A percentile compares a stretch with the other conserved stretches of the same genome.
phyloP scores from a whole-genome alignment of 1,284 basidiomycete genomes.

The Thelephora terrestris region DNA sequence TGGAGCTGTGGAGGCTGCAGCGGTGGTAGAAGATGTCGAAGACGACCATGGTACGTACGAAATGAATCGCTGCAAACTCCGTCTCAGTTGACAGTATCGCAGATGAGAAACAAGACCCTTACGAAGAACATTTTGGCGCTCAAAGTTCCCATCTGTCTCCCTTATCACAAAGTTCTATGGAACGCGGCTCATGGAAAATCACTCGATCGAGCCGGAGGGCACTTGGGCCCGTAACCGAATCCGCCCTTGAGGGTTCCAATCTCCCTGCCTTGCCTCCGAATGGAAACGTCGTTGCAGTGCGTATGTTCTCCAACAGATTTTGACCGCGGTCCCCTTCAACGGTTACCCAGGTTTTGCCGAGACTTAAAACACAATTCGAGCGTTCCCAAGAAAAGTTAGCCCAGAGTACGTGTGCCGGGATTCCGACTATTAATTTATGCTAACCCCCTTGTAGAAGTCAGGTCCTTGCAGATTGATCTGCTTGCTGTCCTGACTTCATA shows the following conservation, averaged over 20 bases:
- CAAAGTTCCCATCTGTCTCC: constrained; percentile 38
- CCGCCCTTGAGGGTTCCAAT: constrained; percentile 33
- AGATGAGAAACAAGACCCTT: constrained; percentile 30
- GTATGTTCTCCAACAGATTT: constrained; percentile 8
- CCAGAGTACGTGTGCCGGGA: constrained; percentile 30
- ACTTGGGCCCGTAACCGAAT: constrained; percentile 46
- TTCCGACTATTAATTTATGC: not conserved
- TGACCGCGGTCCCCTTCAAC: constrained; percentile 15
- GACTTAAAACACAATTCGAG: constrained; percentile 45
- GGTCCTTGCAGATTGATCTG: constrained; percentile 51
- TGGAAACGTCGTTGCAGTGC: constrained; percentile 1
- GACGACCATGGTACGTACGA: constrained; percentile 14
- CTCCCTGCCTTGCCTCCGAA: constrained; percentile 9
- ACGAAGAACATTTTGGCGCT: constrained; percentile 60
- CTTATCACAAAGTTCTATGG: constrained; percentile 34
- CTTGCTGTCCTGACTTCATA: constrained; percentile 56
- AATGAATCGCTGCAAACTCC: constrained; percentile 18
- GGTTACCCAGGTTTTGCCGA: constrained; percentile 45
- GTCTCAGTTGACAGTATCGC: not conserved
- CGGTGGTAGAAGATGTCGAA: constrained; percentile 16
- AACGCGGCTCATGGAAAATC: constrained; percentile 40
- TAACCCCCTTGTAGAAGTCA: constrained; percentile 32
- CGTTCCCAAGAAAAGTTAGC: constrained; percentile 41
- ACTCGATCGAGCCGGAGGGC: constrained; percentile 31
- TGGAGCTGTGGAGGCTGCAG: constrained; percentile 11